Percentiles rank a stretch among this genome's conserved stretches.
Evolutionary conservation across 768 basidiomycete species (phyloP).

Genomic region (Lentinula aciculospora): DNA sequence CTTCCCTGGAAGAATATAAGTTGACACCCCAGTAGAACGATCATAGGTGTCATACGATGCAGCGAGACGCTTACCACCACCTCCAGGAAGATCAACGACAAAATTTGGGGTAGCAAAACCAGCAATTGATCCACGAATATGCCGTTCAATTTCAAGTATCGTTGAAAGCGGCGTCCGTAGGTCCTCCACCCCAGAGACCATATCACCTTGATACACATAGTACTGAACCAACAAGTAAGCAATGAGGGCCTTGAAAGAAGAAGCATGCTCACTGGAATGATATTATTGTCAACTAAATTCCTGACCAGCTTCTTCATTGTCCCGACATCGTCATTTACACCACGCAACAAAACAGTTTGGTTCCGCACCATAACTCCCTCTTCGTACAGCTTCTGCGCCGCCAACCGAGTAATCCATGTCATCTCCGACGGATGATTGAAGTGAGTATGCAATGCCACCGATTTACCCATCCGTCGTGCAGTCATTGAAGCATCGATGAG

Average conservation of each 20-base stretch:
- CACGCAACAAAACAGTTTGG: background rate
- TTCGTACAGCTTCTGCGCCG: background rate
- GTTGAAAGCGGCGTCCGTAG: slow-evolving; percentile 16
- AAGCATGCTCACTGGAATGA: background rate
- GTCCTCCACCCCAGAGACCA: slow-evolving; percentile 16
- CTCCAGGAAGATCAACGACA: slow-evolving; percentile 16
- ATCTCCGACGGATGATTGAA: slow-evolving; percentile 17
- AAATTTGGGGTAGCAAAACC: slow-evolving; percentile 16
- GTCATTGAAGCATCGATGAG: slow-evolving; percentile 11
- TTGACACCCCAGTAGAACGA: slow-evolving; percentile 1
- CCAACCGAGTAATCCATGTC: slow-evolving; percentile 12
- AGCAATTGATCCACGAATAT: slow-evolving; percentile 14
- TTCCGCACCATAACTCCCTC: background rate
- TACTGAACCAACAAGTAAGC: slow-evolving; percentile 6
- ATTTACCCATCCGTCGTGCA: slow-evolving; percentile 12
- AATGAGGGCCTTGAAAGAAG: background rate
- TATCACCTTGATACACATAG: slow-evolving; percentile 18
- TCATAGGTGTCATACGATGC: slow-evolving; percentile 15
- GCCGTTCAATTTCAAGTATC: slow-evolving; percentile 13
- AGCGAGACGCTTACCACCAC: slow-evolving; percentile 15
- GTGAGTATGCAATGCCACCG: slow-evolving; percentile 15
- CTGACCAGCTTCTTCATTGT: background rate
- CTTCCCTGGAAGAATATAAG: background rate
- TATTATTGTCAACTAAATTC: background rate
- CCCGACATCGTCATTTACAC: background rate